A percentile compares a stretch with the other conserved stretches of the same genome.
These are phyloP conservation scores for Conticribra guillardii DNA, from an alignment of 108 stramenopile species.

Conservation along the genomic window DNA sequence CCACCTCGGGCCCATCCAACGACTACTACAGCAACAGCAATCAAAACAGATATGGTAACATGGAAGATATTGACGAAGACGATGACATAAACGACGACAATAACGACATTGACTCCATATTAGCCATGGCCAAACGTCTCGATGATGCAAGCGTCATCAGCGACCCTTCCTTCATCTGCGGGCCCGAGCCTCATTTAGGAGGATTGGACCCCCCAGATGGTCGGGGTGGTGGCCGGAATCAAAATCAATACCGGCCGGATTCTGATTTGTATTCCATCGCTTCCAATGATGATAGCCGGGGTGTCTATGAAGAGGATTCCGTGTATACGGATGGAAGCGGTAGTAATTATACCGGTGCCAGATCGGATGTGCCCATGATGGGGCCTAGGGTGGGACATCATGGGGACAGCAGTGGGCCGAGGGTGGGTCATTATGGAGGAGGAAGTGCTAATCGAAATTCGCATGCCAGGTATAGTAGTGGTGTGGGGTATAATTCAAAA, in stretches of 20 bases:
- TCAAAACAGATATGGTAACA: background rate
- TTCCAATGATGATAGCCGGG: background rate
- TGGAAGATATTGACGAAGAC: background rate
- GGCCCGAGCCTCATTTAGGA: constrained; percentile 16
- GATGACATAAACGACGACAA: constrained; percentile 24
- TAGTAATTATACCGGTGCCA: constrained; percentile 13
- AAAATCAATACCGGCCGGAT: background rate
- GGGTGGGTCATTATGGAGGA: constrained; percentile 1
- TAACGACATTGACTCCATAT: constrained; percentile 39
- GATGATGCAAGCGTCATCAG: constrained; percentile 39
- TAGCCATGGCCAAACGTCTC: constrained; percentile 50
- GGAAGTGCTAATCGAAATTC: background rate
- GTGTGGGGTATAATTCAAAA: too few relatives aligned
- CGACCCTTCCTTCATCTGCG: constrained; percentile 48
- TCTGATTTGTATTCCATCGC: background rate
- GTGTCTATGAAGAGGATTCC: constrained; percentile 3
- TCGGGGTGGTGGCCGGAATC: background rate
- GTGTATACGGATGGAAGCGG: constrained; percentile 16
- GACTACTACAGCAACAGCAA: background rate
- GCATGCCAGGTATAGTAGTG: too few relatives aligned
- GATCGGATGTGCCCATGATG: background rate
- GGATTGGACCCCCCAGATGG: background rate
- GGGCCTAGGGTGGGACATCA: constrained; percentile 18
- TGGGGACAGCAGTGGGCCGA: constrained; percentile 3
- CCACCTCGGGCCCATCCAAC: too few relatives aligned